Evolutionary conservation across 352 stramenopile genomes (phyloP).

Genomic region (Globisporangium rhizosaccharum): DNA sequence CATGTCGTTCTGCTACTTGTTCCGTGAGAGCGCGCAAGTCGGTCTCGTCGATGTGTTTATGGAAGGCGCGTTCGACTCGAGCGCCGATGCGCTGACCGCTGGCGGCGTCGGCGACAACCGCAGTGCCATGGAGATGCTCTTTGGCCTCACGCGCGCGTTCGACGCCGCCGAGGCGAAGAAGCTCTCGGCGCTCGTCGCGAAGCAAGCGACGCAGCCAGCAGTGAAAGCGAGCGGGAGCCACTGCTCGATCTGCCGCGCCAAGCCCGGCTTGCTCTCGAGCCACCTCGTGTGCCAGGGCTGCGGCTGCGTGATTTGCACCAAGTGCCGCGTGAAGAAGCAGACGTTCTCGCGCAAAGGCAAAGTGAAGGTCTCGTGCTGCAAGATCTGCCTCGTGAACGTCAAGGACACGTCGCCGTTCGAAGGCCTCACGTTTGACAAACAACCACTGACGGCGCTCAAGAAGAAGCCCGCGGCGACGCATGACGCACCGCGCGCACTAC

Average conservation of each 20-base stretch:
- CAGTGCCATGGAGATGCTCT: constrained; percentile 64
- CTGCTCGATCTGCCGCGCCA: constrained; percentile 63
- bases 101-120: constrained; percentile 64
- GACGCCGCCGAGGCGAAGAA: constrained; percentile 62
- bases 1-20: constrained; percentile 71
- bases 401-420: constrained; percentile 67
- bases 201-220: constrained; percentile 29
- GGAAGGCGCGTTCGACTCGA: constrained; percentile 65
- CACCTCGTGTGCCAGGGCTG: constrained; percentile 58
- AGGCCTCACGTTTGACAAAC: constrained; percentile 36
- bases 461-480: constrained; percentile 13
- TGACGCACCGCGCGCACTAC: neutral
- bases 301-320: constrained; percentile 65
- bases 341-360: constrained; percentile 51
- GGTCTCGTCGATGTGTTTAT: constrained; percentile 69
- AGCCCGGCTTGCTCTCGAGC: constrained; percentile 45
- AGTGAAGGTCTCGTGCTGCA: constrained; percentile 65
- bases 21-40: constrained; percentile 38
- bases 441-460: constrained; percentile 21
- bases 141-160: constrained; percentile 38
- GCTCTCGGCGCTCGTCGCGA: constrained; percentile 48
- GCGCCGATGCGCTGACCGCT: constrained; percentile 46
- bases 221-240: constrained; percentile 30
- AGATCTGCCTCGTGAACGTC: constrained; percentile 63
- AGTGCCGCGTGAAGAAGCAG: constrained; percentile 62